These are phyloP conservation scores for Termitomyces bulborhizus DNA, from an alignment of 768 basidiomycete genomes.

Conservation along the genomic window DNA sequence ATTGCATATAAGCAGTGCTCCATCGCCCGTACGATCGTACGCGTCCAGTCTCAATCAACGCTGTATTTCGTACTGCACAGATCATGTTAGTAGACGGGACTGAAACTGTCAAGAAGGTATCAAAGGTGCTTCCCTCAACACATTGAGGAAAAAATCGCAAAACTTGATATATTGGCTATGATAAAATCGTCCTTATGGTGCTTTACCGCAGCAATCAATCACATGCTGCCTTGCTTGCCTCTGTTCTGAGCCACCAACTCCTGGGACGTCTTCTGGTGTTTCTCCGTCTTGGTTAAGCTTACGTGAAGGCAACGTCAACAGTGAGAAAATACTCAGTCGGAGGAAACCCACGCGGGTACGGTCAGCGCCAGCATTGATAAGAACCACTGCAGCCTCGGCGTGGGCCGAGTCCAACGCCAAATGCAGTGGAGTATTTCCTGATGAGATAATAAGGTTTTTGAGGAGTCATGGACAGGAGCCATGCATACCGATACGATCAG, in stretches of 20 bases:
- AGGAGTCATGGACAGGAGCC: conserved; percentile 11
- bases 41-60: background rate
- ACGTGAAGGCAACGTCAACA: conserved; percentile 14
- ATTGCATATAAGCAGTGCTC: background rate
- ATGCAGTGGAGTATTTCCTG: conserved; percentile 95
- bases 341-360: conserved; percentile 65
- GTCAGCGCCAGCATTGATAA: conserved; percentile 96
- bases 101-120: background rate
- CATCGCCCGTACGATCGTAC: background rate
- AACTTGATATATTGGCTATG: background rate
- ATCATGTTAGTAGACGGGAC: too few relatives aligned
- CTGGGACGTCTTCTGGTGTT: conserved; percentile 83
- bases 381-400: conserved; percentile 80
- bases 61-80: background rate
- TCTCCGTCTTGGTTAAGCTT: conserved; percentile 82
- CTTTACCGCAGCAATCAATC: conserved; percentile 62
- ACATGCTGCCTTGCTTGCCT: conserved; percentile 74
- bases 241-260: conserved; percentile 90
- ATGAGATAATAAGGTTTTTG: conserved; percentile 3
- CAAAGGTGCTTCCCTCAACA: background rate
- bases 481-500: conserved; percentile 65
- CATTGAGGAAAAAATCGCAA: background rate
- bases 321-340: conserved; percentile 9
- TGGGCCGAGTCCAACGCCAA: conserved; percentile 96
- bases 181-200: background rate